phyloP scores from a whole-genome alignment of 2,329 filamentous ascomycete species.

The Sclerotinia nivalis region DNA sequence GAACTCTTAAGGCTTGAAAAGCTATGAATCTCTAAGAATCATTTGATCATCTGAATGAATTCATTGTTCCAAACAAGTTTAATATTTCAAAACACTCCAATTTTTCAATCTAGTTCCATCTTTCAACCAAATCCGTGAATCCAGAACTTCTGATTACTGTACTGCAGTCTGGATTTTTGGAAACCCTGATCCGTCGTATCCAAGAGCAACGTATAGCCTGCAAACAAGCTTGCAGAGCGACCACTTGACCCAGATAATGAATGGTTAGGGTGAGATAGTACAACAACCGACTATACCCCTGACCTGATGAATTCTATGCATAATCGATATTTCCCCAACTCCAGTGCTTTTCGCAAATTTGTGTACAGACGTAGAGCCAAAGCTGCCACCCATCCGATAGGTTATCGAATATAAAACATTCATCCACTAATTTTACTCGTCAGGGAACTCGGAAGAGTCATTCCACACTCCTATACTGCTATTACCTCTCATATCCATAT shows the following conservation, averaged over 20 bases:
- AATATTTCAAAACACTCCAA: no score
- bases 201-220: neutral
- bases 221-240: neutral
- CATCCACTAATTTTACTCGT: neutral
- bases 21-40: no score
- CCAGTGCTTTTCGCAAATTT: neutral
- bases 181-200: neutral
- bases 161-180: no score
- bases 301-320: neutral
- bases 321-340: neutral
- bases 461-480: constrained; percentile 18
- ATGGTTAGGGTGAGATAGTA: neutral
- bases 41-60: no score
- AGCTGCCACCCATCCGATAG: neutral
- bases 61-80: no score
- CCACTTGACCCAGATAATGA: neutral
- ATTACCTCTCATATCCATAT: constrained; percentile 26
- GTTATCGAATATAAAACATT: neutral
- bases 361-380: neutral
- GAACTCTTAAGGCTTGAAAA: no score
- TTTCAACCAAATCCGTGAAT: no score
- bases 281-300: no score
- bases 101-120: no score
- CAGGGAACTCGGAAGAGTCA: neutral
- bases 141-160: no score